Percentiles rank a stretch among this genome's conserved stretches.
Evolutionary conservation across 2,329 filamentous ascomycete genomes (phyloP).

Genomic region (Tolypocladium ovalisporum): DNA sequence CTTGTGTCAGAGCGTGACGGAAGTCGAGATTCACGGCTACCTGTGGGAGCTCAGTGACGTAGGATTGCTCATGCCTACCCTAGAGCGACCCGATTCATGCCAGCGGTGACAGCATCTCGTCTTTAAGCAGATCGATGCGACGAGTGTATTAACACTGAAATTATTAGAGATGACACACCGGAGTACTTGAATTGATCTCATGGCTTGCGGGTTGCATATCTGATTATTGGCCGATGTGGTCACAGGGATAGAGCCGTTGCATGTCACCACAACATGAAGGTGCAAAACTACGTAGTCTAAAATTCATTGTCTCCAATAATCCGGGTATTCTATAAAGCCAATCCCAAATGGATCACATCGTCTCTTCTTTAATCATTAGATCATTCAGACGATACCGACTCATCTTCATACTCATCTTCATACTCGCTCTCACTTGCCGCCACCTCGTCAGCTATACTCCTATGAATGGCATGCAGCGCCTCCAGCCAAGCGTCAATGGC

Average conservation of each 20-base stretch:
- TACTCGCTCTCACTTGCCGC: constrained; percentile 17
- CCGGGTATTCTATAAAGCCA: not conserved
- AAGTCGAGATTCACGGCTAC: not conserved
- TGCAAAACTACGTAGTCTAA: no score
- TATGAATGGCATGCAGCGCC: constrained; percentile 36
- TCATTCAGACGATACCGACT: not conserved
- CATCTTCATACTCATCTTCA: constrained; percentile 14
- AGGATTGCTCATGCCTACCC: not conserved
- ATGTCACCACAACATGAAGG: no score
- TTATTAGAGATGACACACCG: not conserved
- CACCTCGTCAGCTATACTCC: constrained; percentile 12
- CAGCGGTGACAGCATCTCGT: not conserved
- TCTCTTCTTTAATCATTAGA: not conserved
- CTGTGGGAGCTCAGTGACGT: not conserved
- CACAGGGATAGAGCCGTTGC: no score
- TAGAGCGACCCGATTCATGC: not conserved
- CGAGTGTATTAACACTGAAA: not conserved
- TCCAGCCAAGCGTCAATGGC: constrained; percentile 38
- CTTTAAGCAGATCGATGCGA: not conserved
- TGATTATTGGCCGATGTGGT: not conserved
- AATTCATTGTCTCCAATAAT: no score
- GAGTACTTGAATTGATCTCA: not conserved
- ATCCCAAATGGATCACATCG: not conserved
- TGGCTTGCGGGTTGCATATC: not conserved
- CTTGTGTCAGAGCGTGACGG: not conserved